These are phyloP conservation scores for Rhodotorula graminis DNA, from an alignment of 768 basidiomycete species.

Conservation along the genomic window DNA sequence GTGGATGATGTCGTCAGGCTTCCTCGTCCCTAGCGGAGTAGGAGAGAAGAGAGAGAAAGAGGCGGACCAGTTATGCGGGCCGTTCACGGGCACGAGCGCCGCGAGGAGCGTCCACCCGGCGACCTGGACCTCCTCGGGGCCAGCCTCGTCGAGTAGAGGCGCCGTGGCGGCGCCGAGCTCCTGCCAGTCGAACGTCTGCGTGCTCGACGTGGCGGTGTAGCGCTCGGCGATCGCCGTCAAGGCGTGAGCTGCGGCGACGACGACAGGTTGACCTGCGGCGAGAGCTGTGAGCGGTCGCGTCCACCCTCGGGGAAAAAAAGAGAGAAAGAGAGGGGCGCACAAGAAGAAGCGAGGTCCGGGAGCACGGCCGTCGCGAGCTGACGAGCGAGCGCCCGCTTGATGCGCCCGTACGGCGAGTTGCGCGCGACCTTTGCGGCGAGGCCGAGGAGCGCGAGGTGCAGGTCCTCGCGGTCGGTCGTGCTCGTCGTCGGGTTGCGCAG, in stretches of 20 bases:
- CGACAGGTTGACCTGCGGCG: background rate
- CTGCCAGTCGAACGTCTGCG: background rate
- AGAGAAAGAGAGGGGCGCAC: background rate
- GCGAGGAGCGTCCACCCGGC: background rate
- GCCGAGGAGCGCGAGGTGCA: background rate
- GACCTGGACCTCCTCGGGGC: background rate
- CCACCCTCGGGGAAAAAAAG: fast-evolving
- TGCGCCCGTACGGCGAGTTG: slow-evolving; percentile 23
- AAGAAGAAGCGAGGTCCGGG: background rate
- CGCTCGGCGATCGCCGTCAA: background rate
- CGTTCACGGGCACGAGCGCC: background rate
- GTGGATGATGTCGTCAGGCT: background rate
- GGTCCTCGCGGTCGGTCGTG: background rate
- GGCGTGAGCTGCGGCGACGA: background rate
- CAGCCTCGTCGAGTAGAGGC: background rate
- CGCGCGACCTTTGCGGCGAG: slow-evolving; percentile 9
- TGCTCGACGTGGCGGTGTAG: background rate
- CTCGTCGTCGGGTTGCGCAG: background rate
- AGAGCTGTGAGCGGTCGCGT: too few species aligned
- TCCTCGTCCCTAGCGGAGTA: too few species aligned
- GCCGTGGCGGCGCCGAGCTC: background rate
- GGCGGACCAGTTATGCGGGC: slow-evolving; percentile 5
- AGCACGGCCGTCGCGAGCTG: background rate
- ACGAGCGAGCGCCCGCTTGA: slow-evolving; percentile 14
- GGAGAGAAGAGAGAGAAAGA: too few species aligned